A percentile compares a stretch with the other conserved stretches of the same genome.
Conservation (phyloP, 306 rosid genomes). For the Purshia tridentata region DNA sequence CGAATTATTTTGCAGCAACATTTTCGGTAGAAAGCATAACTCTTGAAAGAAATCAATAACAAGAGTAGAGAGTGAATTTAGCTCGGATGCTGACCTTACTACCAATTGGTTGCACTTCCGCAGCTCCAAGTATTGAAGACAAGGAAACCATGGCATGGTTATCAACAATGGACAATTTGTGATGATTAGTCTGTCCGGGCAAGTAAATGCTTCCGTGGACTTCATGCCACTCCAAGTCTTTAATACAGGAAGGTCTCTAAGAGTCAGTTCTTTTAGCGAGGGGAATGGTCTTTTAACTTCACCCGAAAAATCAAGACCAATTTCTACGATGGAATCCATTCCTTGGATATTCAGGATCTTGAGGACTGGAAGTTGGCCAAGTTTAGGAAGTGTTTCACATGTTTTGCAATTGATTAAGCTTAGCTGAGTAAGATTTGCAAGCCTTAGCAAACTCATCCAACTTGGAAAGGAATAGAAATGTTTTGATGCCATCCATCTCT, state of each 20-base stretch:
- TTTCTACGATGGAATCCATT: constrained; percentile 24
- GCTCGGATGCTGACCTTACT: no score
- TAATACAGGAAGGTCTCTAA: background rate
- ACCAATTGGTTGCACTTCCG: background rate
- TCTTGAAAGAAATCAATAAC: constrained; percentile 20
- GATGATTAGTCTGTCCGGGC: background rate
- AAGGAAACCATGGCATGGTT: constrained; percentile 23
- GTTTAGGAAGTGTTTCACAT: background rate
- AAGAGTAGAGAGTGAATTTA: constrained; percentile 19
- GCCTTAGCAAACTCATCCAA: no score
- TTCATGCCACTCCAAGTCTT: constrained; percentile 17
- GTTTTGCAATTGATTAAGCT: background rate
- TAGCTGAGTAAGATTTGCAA: no score
- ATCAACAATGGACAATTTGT: background rate
- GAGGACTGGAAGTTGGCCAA: background rate
- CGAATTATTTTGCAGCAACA: constrained; percentile 17
- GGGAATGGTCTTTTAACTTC: background rate
- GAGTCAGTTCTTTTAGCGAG: background rate
- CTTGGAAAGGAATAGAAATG: constrained; percentile 4
- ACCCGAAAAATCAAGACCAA: background rate
- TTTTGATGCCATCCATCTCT: background rate
- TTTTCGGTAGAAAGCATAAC: constrained; percentile 2
- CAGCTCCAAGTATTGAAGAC: constrained; percentile 18
- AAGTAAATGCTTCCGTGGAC: background rate
- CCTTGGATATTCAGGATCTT: constrained; percentile 19